Percentiles rank a stretch among this genome's conserved stretches.
phyloP scores from a whole-genome alignment of 495 filamentous ascomycete genomes.

The Xylaria venustula region DNA sequence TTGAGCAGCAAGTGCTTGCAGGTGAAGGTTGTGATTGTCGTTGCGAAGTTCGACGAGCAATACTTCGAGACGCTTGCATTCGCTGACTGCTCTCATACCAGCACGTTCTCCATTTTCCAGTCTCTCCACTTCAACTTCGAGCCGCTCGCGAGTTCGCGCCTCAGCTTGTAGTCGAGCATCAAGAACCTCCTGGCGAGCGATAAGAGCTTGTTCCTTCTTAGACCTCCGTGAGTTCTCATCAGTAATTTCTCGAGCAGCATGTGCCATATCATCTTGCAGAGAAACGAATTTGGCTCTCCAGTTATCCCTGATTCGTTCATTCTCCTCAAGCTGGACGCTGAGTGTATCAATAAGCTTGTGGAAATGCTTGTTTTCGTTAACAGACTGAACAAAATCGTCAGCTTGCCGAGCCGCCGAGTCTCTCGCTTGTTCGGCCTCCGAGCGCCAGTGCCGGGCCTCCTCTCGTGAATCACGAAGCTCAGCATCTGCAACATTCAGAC shows the following conservation, averaged over 20 bases:
- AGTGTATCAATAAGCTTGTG: constrained; percentile 66
- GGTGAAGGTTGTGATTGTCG: constrained; percentile 67
- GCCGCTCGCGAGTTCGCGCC: constrained; percentile 68
- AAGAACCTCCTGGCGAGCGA: constrained; percentile 74
- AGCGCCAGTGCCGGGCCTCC: constrained; percentile 49
- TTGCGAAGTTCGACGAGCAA: constrained; percentile 61
- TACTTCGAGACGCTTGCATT: constrained; percentile 63
- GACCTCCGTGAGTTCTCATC: constrained; percentile 74
- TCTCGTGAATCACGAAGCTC: constrained; percentile 50
- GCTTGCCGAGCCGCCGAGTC: constrained; percentile 41
- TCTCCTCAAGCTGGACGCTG: constrained; percentile 78
- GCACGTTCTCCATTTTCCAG: constrained; percentile 75
- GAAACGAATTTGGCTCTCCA: constrained; percentile 77
- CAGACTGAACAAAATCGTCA: constrained; percentile 37
- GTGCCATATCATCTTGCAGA: constrained; percentile 81
- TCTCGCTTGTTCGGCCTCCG: constrained; percentile 45
- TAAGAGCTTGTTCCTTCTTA: constrained; percentile 70
- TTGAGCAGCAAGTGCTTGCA: constrained; percentile 66
- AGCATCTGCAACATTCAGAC: constrained; percentile 44
- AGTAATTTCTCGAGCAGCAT: constrained; percentile 70
- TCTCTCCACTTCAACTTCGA: constrained; percentile 74
- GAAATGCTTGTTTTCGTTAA: constrained; percentile 52
- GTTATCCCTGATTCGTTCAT: constrained; percentile 69
- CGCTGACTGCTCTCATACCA: constrained; percentile 55
- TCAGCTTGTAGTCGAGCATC: constrained; percentile 76